phyloP scores from a whole-genome alignment of 2,329 filamentous ascomycete species.

The Colletotrichum camelliae region DNA sequence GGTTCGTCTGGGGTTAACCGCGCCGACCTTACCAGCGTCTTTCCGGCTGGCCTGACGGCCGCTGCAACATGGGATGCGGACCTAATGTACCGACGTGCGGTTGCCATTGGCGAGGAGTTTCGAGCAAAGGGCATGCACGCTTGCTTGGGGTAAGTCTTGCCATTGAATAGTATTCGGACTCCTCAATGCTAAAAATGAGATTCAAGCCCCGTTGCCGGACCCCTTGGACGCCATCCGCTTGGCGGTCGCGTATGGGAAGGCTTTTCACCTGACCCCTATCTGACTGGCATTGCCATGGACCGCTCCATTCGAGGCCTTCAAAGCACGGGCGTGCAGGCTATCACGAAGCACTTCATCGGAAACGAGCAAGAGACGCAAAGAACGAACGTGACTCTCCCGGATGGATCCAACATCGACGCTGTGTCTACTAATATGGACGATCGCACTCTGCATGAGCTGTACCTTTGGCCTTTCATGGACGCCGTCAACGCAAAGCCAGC shows the following conservation, averaged over 20 bases:
- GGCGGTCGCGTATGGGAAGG: constrained; percentile 87
- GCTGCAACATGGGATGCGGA: constrained; percentile 81
- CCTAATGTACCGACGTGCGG: constrained; percentile 74
- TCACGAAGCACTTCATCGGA: constrained; percentile 63
- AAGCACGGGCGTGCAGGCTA: constrained; percentile 41
- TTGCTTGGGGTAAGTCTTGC: constrained; percentile 58
- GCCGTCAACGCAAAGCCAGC: constrained; percentile 70
- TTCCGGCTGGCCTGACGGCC: constrained; percentile 79
- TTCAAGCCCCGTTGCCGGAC: constrained; percentile 68
- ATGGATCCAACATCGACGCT: constrained; percentile 50
- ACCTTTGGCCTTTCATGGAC: constrained; percentile 73
- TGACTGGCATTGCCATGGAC: constrained; percentile 66
- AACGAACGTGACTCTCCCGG: constrained; percentile 50
- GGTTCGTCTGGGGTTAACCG: constrained; percentile 72
- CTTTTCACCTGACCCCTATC: constrained; percentile 79
- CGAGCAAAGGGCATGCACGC: constrained; percentile 72
- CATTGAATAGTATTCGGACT: background rate
- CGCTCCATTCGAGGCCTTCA: constrained; percentile 67
- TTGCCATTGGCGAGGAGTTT: constrained; percentile 73
- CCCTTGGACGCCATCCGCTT: constrained; percentile 73
- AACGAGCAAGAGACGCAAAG: constrained; percentile 73
- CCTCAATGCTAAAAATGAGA: background rate
- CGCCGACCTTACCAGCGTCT: constrained; percentile 57
- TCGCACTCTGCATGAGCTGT: constrained; percentile 70
- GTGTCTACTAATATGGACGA: constrained; percentile 66